A percentile compares a stretch with the other conserved stretches of the same genome.
Evolutionary conservation across 2,329 filamentous ascomycete species (phyloP).

Genomic region (Neurospora sp.): DNA sequence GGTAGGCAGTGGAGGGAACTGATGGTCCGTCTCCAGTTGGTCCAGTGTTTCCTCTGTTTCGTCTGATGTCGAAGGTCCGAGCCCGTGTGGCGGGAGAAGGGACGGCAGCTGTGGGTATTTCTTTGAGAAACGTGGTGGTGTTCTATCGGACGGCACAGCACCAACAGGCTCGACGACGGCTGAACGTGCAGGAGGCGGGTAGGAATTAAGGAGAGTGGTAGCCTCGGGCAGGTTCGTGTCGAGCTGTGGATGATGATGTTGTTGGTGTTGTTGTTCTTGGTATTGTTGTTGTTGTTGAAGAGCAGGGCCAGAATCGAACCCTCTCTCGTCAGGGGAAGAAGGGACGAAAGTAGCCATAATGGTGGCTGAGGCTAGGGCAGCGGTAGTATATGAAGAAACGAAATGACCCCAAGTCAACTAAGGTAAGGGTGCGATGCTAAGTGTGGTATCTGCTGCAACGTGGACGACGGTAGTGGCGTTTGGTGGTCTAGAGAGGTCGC

Average conservation of each 20-base stretch:
- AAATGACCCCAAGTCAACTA: not conserved
- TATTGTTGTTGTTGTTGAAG: not conserved
- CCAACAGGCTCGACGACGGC: slow-evolving; percentile 4
- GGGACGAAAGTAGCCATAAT: slow-evolving; percentile 14
- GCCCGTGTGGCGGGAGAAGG: slow-evolving; percentile 7
- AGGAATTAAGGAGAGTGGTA: not conserved
- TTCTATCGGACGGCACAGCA: slow-evolving; percentile 6
- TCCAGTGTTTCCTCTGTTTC: slow-evolving; percentile 18
- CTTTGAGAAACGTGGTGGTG: slow-evolving; percentile 5
- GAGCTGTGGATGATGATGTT: not conserved
- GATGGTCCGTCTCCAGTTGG: slow-evolving; percentile 17
- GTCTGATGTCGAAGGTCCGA: slow-evolving; percentile 3
- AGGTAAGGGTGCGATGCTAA: not conserved
- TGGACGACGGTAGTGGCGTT: not conserved
- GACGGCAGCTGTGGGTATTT: slow-evolving; percentile 1
- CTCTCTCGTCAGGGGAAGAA: slow-evolving; percentile 2
- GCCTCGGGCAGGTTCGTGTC: slow-evolving; percentile 1
- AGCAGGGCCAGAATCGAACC: slow-evolving; percentile 1
- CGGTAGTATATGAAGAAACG: slow-evolving; percentile 2
- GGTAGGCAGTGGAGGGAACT: slow-evolving; percentile 6
- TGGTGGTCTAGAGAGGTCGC: not conserved
- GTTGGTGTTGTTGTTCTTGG: not conserved
- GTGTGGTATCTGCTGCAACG: not conserved
- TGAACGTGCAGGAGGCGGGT: slow-evolving; percentile 3
- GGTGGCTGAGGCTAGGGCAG: slow-evolving; percentile 4